Percentiles rank a stretch among this genome's conserved stretches.
Evolutionary conservation across 192 early-diverging fungal genomes (phyloP).

Genomic region (Backusella circina): DNA sequence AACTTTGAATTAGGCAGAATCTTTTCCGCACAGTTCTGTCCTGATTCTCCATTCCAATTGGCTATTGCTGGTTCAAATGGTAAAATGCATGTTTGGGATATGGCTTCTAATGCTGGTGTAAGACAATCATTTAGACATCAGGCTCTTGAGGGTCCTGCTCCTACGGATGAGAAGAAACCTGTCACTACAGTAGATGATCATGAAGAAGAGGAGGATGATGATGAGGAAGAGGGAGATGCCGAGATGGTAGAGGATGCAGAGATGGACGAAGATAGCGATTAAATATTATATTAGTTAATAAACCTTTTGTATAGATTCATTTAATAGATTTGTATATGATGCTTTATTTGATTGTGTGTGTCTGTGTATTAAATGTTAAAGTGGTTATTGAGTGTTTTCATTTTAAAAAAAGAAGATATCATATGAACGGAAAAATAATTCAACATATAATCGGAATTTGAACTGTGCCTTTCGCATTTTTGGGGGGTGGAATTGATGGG

Average conservation of each 20-base stretch:
- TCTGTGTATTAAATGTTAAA: neutral
- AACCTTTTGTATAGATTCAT: neutral
- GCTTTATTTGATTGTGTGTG: neutral
- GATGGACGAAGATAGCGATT: slow-evolving; percentile 32
- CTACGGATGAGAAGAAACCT: slow-evolving; percentile 45
- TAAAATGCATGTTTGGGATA: slow-evolving; percentile 90
- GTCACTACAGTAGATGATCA: slow-evolving; percentile 44
- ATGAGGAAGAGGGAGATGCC: slow-evolving; percentile 30
- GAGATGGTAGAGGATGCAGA: slow-evolving; percentile 36
- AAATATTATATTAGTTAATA: neutral
- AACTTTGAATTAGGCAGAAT: slow-evolving; percentile 82
- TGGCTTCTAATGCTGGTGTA: slow-evolving; percentile 84
- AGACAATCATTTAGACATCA: slow-evolving; percentile 54
- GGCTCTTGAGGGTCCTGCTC: neutral
- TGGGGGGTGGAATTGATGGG: neutral
- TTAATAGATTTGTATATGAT: neutral
- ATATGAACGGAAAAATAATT: too few relatives aligned
- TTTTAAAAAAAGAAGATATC: neutral
- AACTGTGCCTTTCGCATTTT: neutral
- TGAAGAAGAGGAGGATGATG: slow-evolving; percentile 42
- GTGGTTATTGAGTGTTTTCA: neutral
- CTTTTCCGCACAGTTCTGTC: slow-evolving; percentile 84
- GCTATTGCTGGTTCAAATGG: slow-evolving; percentile 88
- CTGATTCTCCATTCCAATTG: slow-evolving; percentile 87
- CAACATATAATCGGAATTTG: too few relatives aligned